phyloP scores from a whole-genome alignment of 2,329 filamentous ascomycete species.

The Fusarium redolens region DNA sequence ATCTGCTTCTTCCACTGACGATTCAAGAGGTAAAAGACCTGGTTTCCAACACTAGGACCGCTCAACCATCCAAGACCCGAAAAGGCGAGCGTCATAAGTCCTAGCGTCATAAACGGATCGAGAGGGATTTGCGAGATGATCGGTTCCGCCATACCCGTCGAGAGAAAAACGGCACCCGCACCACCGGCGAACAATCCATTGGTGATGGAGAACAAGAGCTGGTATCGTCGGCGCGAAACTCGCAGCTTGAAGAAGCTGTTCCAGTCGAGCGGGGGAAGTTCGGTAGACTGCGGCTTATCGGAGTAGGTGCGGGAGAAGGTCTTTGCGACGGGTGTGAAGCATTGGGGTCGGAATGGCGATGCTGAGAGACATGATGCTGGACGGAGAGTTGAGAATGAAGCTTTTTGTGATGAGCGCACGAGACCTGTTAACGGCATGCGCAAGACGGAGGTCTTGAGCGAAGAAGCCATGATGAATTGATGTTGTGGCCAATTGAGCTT shows the following conservation, averaged over 20 bases:
- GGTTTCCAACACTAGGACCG: constrained; percentile 84
- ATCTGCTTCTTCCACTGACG: constrained; percentile 78
- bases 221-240: constrained; percentile 84
- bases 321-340: constrained; percentile 24
- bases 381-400: constrained; percentile 46
- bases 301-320: constrained; percentile 37
- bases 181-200: constrained; percentile 72
- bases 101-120: constrained; percentile 88
- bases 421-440: constrained; percentile 44
- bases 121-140: constrained; percentile 79
- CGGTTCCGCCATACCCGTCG: constrained; percentile 77
- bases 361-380: constrained; percentile 38
- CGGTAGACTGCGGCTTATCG: constrained; percentile 19
- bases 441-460: constrained; percentile 49
- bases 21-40: constrained; percentile 82
- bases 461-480: constrained; percentile 42
- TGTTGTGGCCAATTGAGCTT: not conserved
- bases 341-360: constrained; percentile 34
- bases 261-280: constrained; percentile 73
- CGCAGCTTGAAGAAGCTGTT: constrained; percentile 93
- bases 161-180: constrained; percentile 73
- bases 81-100: constrained; percentile 80
- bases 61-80: constrained; percentile 88
- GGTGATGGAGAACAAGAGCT: constrained; percentile 79
- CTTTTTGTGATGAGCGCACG: constrained; percentile 43